Percentiles rank a stretch among this genome's conserved stretches.
Evolutionary conservation across 148 eudicot species (phyloP).

Genomic region (Bassia scoparia): DNA sequence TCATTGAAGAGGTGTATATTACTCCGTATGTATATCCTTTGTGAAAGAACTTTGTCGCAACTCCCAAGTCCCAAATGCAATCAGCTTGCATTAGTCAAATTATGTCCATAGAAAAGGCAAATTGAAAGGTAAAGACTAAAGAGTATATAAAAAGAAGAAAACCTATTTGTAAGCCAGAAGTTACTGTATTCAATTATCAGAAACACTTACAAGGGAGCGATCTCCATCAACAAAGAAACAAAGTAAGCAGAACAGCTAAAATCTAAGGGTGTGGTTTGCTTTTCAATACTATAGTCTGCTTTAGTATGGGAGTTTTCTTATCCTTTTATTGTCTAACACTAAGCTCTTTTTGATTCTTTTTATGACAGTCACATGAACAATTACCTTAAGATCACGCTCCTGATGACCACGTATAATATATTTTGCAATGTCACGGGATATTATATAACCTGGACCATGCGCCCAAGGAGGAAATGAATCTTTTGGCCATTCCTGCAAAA

Average conservation of each 20-base stretch:
- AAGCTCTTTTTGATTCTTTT: neutral
- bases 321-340: neutral
- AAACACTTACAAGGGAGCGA: neutral
- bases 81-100: neutral
- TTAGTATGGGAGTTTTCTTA: too few species aligned
- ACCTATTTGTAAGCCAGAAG: neutral
- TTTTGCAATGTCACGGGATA: conserved; percentile 74
- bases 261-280: neutral
- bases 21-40: too few species aligned
- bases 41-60: neutral
- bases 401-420: conserved; percentile 65
- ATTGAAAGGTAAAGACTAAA: neutral
- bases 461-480: conserved; percentile 82
- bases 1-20: too few species aligned
- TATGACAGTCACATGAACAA: neutral
- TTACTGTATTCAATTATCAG: too few species aligned
- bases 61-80: neutral
- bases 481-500: conserved; percentile 81
- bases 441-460: conserved; percentile 84
- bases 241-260: neutral
- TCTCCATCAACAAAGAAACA: neutral
- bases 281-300: too few species aligned
- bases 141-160: neutral
- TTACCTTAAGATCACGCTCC: conserved; percentile 59
- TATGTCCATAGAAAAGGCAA: neutral